Conservation (phyloP, 805 yeast species). For the Metschnikowia koreensis region DNA sequence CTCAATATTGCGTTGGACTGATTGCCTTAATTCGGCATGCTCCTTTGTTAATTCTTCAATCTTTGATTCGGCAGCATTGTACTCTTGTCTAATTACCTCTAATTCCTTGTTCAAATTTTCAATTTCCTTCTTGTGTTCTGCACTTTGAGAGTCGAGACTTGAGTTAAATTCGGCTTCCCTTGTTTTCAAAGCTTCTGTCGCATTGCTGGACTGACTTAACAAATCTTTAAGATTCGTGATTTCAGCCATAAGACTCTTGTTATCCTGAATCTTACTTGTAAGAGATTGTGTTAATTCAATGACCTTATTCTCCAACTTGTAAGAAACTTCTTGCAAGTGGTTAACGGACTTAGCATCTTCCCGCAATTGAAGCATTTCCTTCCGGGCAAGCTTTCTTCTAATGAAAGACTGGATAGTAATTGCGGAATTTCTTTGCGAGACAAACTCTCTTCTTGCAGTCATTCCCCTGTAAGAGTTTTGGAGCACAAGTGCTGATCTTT, state of each 20-base stretch:
- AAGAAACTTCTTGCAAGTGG: constrained; percentile 87
- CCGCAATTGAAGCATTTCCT: constrained; percentile 61
- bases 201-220: constrained; percentile 52
- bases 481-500: constrained; percentile 63
- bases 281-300: constrained; percentile 87
- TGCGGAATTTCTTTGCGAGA: constrained; percentile 50
- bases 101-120: constrained; percentile 55
- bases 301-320: constrained; percentile 94
- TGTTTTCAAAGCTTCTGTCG: constrained; percentile 52
- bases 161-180: constrained; percentile 55
- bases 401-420: constrained; percentile 72
- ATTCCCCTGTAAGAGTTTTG: constrained; percentile 76
- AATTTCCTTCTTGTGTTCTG: constrained; percentile 49
- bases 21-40: constrained; percentile 62
- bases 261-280: constrained; percentile 76
- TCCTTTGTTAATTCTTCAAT: constrained; percentile 59
- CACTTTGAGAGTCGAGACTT: constrained; percentile 43
- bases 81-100: constrained; percentile 51
- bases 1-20: constrained; percentile 58
- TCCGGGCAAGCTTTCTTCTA: constrained; percentile 72
- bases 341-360: constrained; percentile 91
- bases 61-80: constrained; percentile 55
- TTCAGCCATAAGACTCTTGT: constrained; percentile 65
- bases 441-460: constrained; percentile 54
- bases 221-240: constrained; percentile 46